phyloP scores from a whole-genome alignment of 2,329 filamentous ascomycete species.

The Fusarium bulbicola region DNA sequence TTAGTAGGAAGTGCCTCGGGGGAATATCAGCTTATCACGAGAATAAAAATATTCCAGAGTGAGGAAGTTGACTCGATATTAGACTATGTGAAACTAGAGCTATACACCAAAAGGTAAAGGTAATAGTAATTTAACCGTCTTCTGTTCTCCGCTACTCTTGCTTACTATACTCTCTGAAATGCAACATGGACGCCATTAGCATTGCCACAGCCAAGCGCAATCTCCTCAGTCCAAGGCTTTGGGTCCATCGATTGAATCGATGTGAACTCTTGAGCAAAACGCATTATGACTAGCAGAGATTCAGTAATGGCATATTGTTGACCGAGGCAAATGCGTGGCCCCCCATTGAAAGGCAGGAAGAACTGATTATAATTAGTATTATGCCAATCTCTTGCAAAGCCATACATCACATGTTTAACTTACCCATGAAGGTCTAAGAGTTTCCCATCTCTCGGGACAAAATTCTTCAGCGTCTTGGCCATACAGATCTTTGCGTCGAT shows the following conservation, averaged over 20 bases:
- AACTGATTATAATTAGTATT: background rate
- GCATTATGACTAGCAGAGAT: background rate
- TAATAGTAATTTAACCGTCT: background rate
- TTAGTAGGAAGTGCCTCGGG: background rate
- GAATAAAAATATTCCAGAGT: fast-evolving
- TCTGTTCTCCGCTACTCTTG: background rate
- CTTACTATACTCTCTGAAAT: background rate
- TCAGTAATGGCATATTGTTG: background rate
- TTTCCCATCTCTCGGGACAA: background rate
- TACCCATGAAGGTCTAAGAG: background rate
- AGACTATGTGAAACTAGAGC: background rate
- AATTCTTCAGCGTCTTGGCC: background rate
- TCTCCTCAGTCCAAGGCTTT: background rate
- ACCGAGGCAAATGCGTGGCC: background rate
- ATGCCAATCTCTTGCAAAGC: too few relatives aligned
- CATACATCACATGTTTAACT: background rate
- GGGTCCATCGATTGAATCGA: background rate
- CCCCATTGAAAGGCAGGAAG: background rate
- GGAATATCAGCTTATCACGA: background rate
- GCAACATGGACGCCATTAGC: background rate
- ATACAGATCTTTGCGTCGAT: background rate
- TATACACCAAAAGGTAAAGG: background rate
- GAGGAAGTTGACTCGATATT: fast-evolving
- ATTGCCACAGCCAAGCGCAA: background rate
- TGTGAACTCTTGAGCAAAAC: background rate